Conservation (phyloP, 306 rosid species). For the Lathyrus sativus region DNA sequence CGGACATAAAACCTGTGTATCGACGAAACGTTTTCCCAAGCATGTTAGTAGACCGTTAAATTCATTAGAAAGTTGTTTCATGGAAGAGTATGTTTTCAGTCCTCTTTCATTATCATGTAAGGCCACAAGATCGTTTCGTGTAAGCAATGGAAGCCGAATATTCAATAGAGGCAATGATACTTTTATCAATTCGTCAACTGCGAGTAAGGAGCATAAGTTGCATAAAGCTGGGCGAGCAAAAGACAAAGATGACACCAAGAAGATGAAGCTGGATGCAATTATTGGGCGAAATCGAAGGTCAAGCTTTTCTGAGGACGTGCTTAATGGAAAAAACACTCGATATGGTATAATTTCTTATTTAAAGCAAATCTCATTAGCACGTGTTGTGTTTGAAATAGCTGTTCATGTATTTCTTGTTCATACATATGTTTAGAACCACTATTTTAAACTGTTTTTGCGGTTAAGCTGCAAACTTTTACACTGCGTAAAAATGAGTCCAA, state of each 20-base stretch:
- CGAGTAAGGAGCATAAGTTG: slow-evolving; percentile 45
- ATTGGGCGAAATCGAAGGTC: slow-evolving; percentile 43
- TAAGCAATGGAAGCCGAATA: slow-evolving; percentile 67
- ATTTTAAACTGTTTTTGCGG: neutral
- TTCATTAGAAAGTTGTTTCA: slow-evolving; percentile 80
- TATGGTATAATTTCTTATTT: slow-evolving; percentile 40
- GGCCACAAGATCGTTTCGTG: slow-evolving; percentile 54
- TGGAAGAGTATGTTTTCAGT: slow-evolving; percentile 56
- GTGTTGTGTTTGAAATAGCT: slow-evolving; percentile 15
- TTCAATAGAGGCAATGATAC: slow-evolving; percentile 46
- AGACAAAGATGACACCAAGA: slow-evolving; percentile 45
- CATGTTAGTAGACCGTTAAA: slow-evolving; percentile 49
- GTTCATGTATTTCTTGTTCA: neutral
- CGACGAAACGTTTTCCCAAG: slow-evolving; percentile 41
- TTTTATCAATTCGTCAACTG: slow-evolving; percentile 39
- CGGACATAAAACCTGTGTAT: slow-evolving; percentile 55
- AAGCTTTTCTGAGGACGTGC: slow-evolving; percentile 39
- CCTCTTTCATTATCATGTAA: slow-evolving; percentile 47
- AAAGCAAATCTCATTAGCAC: slow-evolving; percentile 6
- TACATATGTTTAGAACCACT: slow-evolving; percentile 2
- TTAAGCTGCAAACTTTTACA: neutral
- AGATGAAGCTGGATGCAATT: slow-evolving; percentile 42
- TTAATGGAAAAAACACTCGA: slow-evolving; percentile 45
- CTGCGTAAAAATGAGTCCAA: neutral
- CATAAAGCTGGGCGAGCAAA: slow-evolving; percentile 37